Evolutionary conservation across 1,284 basidiomycete genomes (phyloP).

Genomic region (Trichosporon faecale): DNA sequence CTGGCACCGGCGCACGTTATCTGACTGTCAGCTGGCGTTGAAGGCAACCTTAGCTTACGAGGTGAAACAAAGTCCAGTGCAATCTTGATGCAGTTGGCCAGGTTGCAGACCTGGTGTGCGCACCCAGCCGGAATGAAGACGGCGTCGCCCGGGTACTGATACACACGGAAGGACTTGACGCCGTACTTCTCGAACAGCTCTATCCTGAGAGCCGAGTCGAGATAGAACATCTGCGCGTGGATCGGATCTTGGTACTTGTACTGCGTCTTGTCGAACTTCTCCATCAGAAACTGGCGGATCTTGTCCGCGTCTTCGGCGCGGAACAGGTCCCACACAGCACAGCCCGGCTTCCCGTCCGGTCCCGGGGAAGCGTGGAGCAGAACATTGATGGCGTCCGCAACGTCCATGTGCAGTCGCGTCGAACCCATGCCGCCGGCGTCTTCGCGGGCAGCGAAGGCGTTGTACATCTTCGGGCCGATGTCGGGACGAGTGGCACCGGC

Average conservation of each 20-base stretch:
- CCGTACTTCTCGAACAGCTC: conserved; percentile 66
- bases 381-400: conserved; percentile 90
- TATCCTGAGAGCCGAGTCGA: conserved; percentile 67
- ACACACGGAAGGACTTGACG: conserved; percentile 75
- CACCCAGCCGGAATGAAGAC: conserved; percentile 95
- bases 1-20: conserved; percentile 83
- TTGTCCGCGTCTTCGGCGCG: conserved; percentile 74
- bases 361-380: conserved; percentile 71
- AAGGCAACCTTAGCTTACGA: conserved; percentile 30
- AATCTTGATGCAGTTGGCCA: conserved; percentile 90
- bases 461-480: conserved; percentile 67
- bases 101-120: conserved; percentile 76
- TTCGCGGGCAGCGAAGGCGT: conserved; percentile 48
- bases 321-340: conserved; percentile 90
- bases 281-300: conserved; percentile 69
- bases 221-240: conserved; percentile 82
- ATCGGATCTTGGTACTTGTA: conserved; percentile 68
- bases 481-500: conserved; percentile 78
- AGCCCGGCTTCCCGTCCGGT: conserved; percentile 66
- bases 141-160: conserved; percentile 87
- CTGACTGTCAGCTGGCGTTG: conserved; percentile 40
- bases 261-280: conserved; percentile 30
- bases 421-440: conserved; percentile 33
- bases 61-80: conserved; percentile 95
- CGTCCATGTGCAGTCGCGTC: conserved; percentile 91